Conservation (phyloP, 352 stramenopile genomes). For the Globisporangium rhizosaccharum region DNA sequence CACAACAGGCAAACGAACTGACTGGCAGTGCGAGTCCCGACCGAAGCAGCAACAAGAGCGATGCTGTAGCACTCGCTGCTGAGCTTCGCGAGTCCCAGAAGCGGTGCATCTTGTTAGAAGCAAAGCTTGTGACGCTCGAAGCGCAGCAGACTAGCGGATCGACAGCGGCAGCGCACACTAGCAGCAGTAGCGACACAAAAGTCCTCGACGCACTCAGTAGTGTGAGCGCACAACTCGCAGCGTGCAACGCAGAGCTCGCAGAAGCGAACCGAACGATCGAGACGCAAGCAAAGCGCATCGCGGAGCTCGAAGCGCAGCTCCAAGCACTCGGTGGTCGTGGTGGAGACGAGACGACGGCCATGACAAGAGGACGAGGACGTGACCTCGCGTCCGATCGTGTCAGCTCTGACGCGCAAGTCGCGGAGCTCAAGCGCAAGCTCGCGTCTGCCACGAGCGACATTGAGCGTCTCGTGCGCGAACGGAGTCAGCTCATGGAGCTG, state of each 20-base stretch:
- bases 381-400: constrained; percentile 11
- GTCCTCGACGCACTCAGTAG: constrained; percentile 6
- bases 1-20: constrained; percentile 34
- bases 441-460: constrained; percentile 46
- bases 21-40: background rate
- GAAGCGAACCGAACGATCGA: constrained; percentile 40
- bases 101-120: constrained; percentile 37
- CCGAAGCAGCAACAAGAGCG: background rate
- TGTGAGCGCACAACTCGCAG: constrained; percentile 24
- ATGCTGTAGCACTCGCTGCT: constrained; percentile 6
- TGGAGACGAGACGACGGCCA: background rate
- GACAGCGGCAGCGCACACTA: background rate
- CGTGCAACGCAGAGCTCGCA: constrained; percentile 34
- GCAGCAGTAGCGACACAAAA: background rate
- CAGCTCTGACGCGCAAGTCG: constrained; percentile 24
- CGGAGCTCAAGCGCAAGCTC: constrained; percentile 40
- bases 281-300: constrained; percentile 33
- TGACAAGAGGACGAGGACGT: background rate
- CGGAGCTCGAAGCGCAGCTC: constrained; percentile 35
- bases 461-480: constrained; percentile 54
- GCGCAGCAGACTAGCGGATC: background rate
- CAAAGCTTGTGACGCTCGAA: constrained; percentile 26
- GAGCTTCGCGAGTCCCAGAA: constrained; percentile 33
- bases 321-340: background rate
- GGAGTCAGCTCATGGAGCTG: constrained; percentile 72